A percentile compares a stretch with the other conserved stretches of the same genome.
Evolutionary conservation across 768 basidiomycete genomes (phyloP).

Genomic region (Strobilomyces echinocephalus): DNA sequence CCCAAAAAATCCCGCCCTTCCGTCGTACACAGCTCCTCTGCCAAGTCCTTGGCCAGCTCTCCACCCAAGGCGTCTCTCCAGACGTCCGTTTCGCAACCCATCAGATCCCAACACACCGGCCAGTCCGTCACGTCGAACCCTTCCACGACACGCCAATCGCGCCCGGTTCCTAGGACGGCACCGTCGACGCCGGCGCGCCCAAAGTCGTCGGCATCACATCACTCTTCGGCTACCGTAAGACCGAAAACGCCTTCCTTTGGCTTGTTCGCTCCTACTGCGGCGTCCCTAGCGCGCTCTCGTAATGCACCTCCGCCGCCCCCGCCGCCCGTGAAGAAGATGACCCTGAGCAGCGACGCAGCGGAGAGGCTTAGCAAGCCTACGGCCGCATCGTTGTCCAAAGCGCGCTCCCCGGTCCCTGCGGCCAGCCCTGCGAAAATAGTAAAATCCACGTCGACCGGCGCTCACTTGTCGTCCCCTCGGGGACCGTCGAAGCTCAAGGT

Average conservation of each 20-base stretch:
- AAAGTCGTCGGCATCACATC: slow-evolving; percentile 31
- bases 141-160: slow-evolving; percentile 26
- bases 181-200: slow-evolving; percentile 33
- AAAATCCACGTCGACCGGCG: slow-evolving; percentile 28
- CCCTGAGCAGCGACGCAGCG: slow-evolving; percentile 47
- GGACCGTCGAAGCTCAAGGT: slow-evolving; percentile 27
- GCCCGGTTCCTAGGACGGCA: slow-evolving; percentile 25
- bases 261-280: slow-evolving; percentile 78
- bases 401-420: slow-evolving; percentile 33
- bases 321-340: slow-evolving; percentile 50
- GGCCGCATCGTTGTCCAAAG: slow-evolving; percentile 66
- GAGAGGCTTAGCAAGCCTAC: slow-evolving; percentile 81
- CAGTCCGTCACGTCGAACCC: slow-evolving; percentile 34
- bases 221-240: slow-evolving; percentile 25
- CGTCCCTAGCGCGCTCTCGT: slow-evolving; percentile 69
- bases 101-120: slow-evolving; percentile 39
- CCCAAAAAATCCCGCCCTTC: slow-evolving; percentile 31
- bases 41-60: slow-evolving; percentile 21
- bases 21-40: slow-evolving; percentile 11
- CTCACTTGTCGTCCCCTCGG: slow-evolving; percentile 25
- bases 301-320: slow-evolving; percentile 45
- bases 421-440: slow-evolving; percentile 24
- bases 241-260: slow-evolving; percentile 64
- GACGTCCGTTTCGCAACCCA: slow-evolving; percentile 34
- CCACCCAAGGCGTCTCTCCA: slow-evolving; percentile 31